Percentiles rank a stretch among this genome's conserved stretches.
Conservation (phyloP, 2,329 filamentous ascomycete genomes). For the Lachnellula suecica region DNA sequence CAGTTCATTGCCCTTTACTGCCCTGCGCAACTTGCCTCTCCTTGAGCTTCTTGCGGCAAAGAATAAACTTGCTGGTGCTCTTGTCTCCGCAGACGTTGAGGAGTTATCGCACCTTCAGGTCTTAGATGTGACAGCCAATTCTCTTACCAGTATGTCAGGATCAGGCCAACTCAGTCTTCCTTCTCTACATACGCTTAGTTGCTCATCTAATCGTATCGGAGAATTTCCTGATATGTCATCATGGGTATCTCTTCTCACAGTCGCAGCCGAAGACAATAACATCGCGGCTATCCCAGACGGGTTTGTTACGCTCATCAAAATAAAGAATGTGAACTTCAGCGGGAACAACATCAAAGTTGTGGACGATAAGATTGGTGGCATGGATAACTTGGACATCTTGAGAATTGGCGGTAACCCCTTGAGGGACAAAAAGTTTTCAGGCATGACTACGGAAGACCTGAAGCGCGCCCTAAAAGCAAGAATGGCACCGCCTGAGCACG, state of each 20-base stretch:
- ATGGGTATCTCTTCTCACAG: slow-evolving; percentile 71
- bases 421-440: slow-evolving; percentile 81
- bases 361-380: slow-evolving; percentile 73
- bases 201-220: slow-evolving; percentile 80
- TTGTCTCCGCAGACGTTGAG: slow-evolving; percentile 64
- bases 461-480: slow-evolving; percentile 71
- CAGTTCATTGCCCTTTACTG: slow-evolving; percentile 66
- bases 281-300: slow-evolving; percentile 75
- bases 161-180: slow-evolving; percentile 50
- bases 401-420: slow-evolving; percentile 87
- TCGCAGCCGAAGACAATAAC: slow-evolving; percentile 80
- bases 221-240: slow-evolving; percentile 70
- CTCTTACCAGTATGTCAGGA: slow-evolving; percentile 46
- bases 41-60: slow-evolving; percentile 73
- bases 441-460: slow-evolving; percentile 76
- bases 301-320: slow-evolving; percentile 63
- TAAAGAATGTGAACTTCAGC: slow-evolving; percentile 80
- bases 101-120: slow-evolving; percentile 65
- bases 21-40: slow-evolving; percentile 66
- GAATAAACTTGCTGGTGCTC: slow-evolving; percentile 72
- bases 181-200: slow-evolving; percentile 67
- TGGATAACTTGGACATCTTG: slow-evolving; percentile 75
- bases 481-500: slow-evolving; percentile 52
- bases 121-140: slow-evolving; percentile 77
- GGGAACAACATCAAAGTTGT: slow-evolving; percentile 79